Base-by-base conservation (phyloP, 495 filamentous ascomycete species). In the Podospora pseudoanserina region DNA sequence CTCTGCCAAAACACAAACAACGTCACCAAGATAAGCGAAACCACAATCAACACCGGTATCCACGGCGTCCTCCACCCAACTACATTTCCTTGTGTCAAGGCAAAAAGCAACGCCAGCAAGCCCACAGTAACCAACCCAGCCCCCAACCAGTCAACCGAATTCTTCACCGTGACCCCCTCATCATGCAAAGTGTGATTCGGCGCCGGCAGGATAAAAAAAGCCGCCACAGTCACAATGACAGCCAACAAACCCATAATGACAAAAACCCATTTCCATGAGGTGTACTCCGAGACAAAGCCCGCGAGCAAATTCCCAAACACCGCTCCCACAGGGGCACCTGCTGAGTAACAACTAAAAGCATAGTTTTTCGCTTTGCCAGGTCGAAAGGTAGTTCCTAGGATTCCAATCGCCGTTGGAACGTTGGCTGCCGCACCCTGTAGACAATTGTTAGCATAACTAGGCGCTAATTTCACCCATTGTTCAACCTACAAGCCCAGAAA, bases 31-130 rank as follows among this genome's bases (percentile, higher is more conserved):
- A 88, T 63, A 28, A 90, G 55, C 1, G 89, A 87, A 15, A 90
- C 77, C 23, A 88, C 83, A 54, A 93, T 86, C 4, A 92, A 75
- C 7, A 82, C 84, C 39, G 87, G 80, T 0, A 92, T 83, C 79
- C 89, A 92, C 4, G 87, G 84, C 0, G 86, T 89, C 20, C 74
- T 74, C 90, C 90, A 93, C 6, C 90, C 90, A 34, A 89, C 80
- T 0, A 87, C 82, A 66, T 88, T 88, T 18, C 87, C 87, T 71
- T 89, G 84, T 5, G 87, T 87, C 27, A 89, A 72, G n/a, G 85
- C 84, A 64, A 88, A 88, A n/a, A 89, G 74, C 2, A 90, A 81
- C 1, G 82, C 82, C 11, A 89, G 75, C 11, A 91, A 85, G 6
- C 90, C 88, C 30, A 77, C 79, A 11, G 91, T 88, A 57, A 89